Evolutionary conservation across 768 basidiomycete species (phyloP).

Genomic region (Boletus subparvulus): DNA sequence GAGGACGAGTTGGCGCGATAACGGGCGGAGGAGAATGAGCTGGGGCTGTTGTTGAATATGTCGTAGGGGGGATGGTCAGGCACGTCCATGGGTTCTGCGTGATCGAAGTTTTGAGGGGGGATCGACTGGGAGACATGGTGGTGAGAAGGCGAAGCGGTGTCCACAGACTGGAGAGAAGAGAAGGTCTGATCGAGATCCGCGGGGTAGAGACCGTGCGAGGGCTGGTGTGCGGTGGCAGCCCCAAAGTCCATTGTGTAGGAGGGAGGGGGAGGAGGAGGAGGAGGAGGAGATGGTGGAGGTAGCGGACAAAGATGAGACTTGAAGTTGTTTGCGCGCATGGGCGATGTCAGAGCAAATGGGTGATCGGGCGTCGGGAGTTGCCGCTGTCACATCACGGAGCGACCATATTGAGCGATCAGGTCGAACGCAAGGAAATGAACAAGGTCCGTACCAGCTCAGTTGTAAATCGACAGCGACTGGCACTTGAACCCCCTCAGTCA

Average conservation of each 20-base stretch:
- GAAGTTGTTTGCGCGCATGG: conserved; percentile 28
- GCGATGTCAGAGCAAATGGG: conserved; percentile 40
- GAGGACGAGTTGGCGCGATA: conserved; percentile 75
- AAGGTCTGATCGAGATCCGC: conserved; percentile 60
- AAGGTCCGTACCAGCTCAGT: conserved; percentile 30
- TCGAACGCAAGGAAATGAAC: conserved; percentile 17
- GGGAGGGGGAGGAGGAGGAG: conserved; percentile 36
- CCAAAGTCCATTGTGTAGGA: conserved; percentile 54
- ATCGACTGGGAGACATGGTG: conserved; percentile 35
- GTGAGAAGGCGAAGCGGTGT: conserved; percentile 38
- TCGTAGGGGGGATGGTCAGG: conserved; percentile 63
- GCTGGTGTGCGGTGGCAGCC: conserved; percentile 35
- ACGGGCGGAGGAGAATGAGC: conserved; percentile 53
- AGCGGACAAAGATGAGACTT: conserved; percentile 36
- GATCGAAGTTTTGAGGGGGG: conserved; percentile 45
- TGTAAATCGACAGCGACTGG: conserved; percentile 3
- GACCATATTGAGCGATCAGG: conserved; percentile 42
- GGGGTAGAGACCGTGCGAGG: conserved; percentile 44
- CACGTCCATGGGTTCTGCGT: conserved; percentile 54
- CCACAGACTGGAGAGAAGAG: conserved; percentile 45
- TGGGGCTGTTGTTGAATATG: conserved; percentile 53
- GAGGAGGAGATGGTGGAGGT: conserved; percentile 24
- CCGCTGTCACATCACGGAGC: conserved; percentile 43
- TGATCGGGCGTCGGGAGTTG: conserved; percentile 60
- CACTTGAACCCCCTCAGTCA: neutral